Evolutionary conservation across 176 grass and related monocot genomes (phyloP), one percentile per base, ranked within the genome.

Genomic region (Tillandsia fasciculata): DNA sequence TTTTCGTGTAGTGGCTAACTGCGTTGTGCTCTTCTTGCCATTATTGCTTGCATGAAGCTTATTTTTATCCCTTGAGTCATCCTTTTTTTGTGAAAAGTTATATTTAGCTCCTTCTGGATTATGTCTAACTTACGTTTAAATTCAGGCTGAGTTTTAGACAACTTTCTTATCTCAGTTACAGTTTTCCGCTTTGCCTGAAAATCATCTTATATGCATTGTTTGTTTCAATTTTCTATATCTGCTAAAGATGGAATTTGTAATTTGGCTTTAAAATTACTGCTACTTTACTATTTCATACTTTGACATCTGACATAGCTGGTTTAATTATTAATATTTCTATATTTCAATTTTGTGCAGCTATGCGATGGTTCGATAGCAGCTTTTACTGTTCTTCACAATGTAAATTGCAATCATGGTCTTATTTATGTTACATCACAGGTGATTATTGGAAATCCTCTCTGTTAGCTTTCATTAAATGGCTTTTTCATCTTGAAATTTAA

Each of bases 371-470:
- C 85, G 18, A 82, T 96, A 75, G 86, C 87, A 71, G 92, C 92
- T 53, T 96, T 96, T 67, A 89, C 92, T 1, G 83, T 92, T 74
- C 85, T 96, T 11, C 92, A 96, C 77, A 96, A 96, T 77, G 77
- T 96, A 28, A 96, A 96, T 89, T 96, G 92, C 70, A 89, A 79
- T 71, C 92, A 78, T 74, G 92, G 88, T 24, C 76, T 96, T 68
- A 96, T 96, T 70, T 92, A 89, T 85, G 92, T 96, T 61, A 96
- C 92, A 42, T 87, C 88, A 26, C 80, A 85, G 92, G 92, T 96
- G 83, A 72, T 69, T 27, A 67, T 48, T 59, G 71, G 51, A 82
- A 70, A 12, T 63, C 26, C 48, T 63, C 18, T 72, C 29, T 64
- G 20, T 72, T 73, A 22, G 47, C 27, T 20, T 49, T 11, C 26